These are phyloP conservation scores for Coemansia sp. DNA, from an alignment of 192 early-diverging fungal species.

Conservation along the genomic window DNA sequence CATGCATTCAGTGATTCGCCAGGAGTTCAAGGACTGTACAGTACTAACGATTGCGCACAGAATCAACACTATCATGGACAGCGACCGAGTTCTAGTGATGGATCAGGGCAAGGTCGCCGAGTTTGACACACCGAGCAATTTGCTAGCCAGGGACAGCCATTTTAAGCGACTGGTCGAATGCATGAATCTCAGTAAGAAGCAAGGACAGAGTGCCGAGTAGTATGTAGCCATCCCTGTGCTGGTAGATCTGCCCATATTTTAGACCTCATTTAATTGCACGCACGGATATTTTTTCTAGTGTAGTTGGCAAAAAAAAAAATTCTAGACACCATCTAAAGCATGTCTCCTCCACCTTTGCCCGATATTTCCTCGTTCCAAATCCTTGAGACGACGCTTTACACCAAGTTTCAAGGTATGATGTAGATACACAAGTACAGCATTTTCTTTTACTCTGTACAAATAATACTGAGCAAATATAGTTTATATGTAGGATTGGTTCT, in stretches of 20 bases:
- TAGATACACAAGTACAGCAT: not conserved
- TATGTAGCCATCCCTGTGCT: not conserved
- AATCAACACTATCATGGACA: slow-evolving; percentile 65
- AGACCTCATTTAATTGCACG: not conserved
- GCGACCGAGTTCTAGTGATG: slow-evolving; percentile 65
- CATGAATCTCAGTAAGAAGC: slow-evolving; percentile 6
- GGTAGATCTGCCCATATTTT: not conserved
- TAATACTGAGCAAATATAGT: not conserved
- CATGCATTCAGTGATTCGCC: slow-evolving; percentile 67
- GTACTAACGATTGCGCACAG: slow-evolving; percentile 74
- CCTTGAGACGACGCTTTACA: slow-evolving; percentile 43
- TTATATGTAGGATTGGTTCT: slow-evolving; percentile 21
- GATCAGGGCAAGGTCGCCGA: slow-evolving; percentile 36
- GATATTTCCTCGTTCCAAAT: slow-evolving; percentile 30
- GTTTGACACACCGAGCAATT: slow-evolving; percentile 25
- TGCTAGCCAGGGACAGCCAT: slow-evolving; percentile 8
- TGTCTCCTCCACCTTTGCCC: slow-evolving; percentile 11
- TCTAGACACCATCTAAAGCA: not conserved
- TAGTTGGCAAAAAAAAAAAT: not conserved
- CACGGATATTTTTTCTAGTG: not conserved
- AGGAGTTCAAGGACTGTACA: slow-evolving; percentile 29
- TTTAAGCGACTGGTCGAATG: slow-evolving; percentile 20
- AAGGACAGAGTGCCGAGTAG: not conserved
- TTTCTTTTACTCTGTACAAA: not conserved
- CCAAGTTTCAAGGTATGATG: slow-evolving; percentile 4